Evolutionary conservation across 768 basidiomycete species (phyloP).

Genomic region (Mycena vulgaris): DNA sequence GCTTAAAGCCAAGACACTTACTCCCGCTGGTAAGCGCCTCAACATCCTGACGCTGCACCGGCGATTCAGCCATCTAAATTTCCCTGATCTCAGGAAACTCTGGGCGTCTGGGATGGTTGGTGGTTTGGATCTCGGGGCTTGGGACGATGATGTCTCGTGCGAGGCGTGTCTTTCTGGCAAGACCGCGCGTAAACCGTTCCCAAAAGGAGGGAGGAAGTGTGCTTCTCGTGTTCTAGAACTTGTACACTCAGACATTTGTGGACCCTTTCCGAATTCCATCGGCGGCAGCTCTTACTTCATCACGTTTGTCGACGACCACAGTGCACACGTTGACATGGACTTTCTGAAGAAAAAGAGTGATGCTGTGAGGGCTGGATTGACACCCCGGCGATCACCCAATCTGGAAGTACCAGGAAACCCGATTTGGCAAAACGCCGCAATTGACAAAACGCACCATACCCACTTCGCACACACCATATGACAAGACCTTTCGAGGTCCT

Average conservation of each 20-base stretch:
- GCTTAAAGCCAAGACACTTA: neutral
- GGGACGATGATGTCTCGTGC: neutral
- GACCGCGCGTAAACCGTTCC: constrained; percentile 4
- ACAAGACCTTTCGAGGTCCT: too few relatives aligned
- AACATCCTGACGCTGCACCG: constrained; percentile 7
- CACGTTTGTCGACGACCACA: constrained; percentile 5
- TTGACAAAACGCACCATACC: too few relatives aligned
- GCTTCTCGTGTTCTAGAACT: constrained; percentile 16
- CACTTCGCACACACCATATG: too few relatives aligned
- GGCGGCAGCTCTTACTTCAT: constrained; percentile 11
- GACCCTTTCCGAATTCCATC: neutral
- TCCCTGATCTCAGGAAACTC: constrained; percentile 14
- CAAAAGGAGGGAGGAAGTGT: neutral
- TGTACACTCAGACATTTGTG: constrained; percentile 9
- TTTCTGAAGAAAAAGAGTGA: neutral
- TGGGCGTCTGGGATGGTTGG: neutral
- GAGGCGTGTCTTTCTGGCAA: neutral
- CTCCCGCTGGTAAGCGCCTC: constrained; percentile 5
- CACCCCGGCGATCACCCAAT: too few relatives aligned
- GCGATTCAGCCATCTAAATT: constrained; percentile 4
- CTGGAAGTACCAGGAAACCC: too few relatives aligned
- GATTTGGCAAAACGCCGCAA: too few relatives aligned
- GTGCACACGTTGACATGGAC: neutral
- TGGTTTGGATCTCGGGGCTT: constrained; percentile 1
- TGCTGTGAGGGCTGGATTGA: too few relatives aligned